Base-by-base conservation (phyloP, 2,329 filamentous ascomycete genomes). In the Diaporthe humulicola region DNA sequence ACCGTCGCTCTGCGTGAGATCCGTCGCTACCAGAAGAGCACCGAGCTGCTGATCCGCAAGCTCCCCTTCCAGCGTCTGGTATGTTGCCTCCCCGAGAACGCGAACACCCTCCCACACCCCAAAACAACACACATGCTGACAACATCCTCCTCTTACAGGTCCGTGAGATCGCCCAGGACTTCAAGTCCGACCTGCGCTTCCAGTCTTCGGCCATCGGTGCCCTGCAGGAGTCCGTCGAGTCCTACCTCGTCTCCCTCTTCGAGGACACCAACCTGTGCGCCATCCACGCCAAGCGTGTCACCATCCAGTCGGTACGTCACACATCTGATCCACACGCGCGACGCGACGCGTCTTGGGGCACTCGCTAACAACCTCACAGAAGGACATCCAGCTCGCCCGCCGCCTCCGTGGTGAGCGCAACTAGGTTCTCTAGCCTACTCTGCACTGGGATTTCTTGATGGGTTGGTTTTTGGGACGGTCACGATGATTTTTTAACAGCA, bases 281-380 rank as follows among this genome's bases (percentile, higher is more conserved):
- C 83, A 98, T 98, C 86, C 97, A 98, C 88, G 96, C 97, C 88
- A 98, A 98, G 93, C 95, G 97, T 89, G 97, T 98, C 84, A 98
- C 96, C 83, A 98, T 98, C 87, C 96, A 96, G 87, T 93, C 93
- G 79, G 84, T 87, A 81, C 80, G 85, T 85, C 6, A 7, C 19
- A 48, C 40, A n/a, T 3, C 3, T n/a, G 1, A 5, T 6, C 15
- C 58, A 56, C 38, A n/a, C 15, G 22, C 12, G 45, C 22, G 74
- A 48, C n/a, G 40, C 54, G 60, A 45, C 54, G 60, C 15, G 45
- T 14, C 36, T 19, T 33, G 38, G 33, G 45, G 60, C 71, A 72
- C 17, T 25, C 75, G 66, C 85, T 87, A 83, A 87, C 82, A 82
- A 77, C 58, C 77, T 14, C 79, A 79, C 83, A 86, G 87, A 98